phyloP scores from a whole-genome alignment of 2,329 filamentous ascomycete genomes.

The Anthostomella pinea region DNA sequence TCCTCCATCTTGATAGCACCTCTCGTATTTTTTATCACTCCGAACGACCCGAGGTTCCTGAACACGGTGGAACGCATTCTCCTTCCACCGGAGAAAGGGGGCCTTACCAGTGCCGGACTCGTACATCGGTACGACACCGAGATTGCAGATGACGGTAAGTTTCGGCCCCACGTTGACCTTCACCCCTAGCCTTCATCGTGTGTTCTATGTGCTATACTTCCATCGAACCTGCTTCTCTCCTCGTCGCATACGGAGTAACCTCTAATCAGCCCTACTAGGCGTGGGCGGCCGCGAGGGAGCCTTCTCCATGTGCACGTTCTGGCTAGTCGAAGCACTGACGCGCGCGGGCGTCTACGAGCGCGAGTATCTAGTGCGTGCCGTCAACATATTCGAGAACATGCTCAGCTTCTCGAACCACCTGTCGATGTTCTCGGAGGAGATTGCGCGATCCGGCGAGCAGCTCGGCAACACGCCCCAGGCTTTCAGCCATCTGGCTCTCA shows the following conservation, averaged over 20 bases:
- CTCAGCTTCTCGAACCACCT: conserved; percentile 73
- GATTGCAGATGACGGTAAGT: conserved; percentile 64
- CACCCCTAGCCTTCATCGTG: background rate
- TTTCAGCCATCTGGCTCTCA: conserved; percentile 72
- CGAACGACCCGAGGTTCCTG: conserved; percentile 73
- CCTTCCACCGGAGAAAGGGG: conserved; percentile 69
- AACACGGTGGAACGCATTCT: conserved; percentile 72
- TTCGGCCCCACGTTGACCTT: too few species aligned
- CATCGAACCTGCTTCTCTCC: too few species aligned
- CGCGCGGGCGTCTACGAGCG: conserved; percentile 62
- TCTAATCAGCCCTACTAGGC: conserved; percentile 41
- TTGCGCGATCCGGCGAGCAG: conserved; percentile 71
- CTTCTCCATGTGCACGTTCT: conserved; percentile 81
- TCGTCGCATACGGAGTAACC: background rate
- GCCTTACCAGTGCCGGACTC: conserved; percentile 70
- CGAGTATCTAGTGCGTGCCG: conserved; percentile 60
- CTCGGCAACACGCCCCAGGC: conserved; percentile 78
- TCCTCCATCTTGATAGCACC: conserved; percentile 74
- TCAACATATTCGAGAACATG: conserved; percentile 76
- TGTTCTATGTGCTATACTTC: too few species aligned
- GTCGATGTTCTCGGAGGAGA: conserved; percentile 77
- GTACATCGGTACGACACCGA: conserved; percentile 74
- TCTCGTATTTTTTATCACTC: conserved; percentile 75
- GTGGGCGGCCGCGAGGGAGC: conserved; percentile 73
- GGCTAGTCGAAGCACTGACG: conserved; percentile 76